phyloP scores from a whole-genome alignment of 2,329 filamentous ascomycete species.

The Hyphodiscus sp. region DNA sequence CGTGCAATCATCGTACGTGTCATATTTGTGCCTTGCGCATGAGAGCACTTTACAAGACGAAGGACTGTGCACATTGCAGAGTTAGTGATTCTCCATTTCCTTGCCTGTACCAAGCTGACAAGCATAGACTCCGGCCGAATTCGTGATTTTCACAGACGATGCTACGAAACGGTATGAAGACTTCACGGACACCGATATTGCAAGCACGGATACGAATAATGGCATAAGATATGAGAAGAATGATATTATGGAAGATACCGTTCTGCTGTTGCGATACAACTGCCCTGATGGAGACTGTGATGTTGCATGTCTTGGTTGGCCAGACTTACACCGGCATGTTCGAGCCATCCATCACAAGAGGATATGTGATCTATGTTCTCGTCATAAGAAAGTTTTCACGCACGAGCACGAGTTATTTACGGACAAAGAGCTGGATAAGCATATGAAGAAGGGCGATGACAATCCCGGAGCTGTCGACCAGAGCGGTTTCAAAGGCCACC shows the following conservation, averaged over 20 bases:
- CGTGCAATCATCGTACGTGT: constrained; percentile 94
- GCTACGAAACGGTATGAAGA: constrained; percentile 76
- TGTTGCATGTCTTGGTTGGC: constrained; percentile 77
- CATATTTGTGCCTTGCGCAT: constrained; percentile 91
- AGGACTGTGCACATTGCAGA: constrained; percentile 92
- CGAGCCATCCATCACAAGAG: constrained; percentile 75
- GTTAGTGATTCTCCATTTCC: constrained; percentile 43
- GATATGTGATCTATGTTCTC: constrained; percentile 85
- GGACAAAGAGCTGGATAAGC: constrained; percentile 69
- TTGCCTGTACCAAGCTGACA: constrained; percentile 33
- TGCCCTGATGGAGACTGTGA: constrained; percentile 83
- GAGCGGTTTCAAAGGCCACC: constrained; percentile 93
- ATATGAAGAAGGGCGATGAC: constrained; percentile 88
- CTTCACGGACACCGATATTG: constrained; percentile 68
- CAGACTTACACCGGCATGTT: constrained; percentile 75
- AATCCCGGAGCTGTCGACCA: constrained; percentile 84
- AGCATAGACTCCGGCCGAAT: constrained; percentile 58
- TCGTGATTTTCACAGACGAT: constrained; percentile 90
- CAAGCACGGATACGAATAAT: constrained; percentile 73
- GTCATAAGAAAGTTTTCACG: constrained; percentile 97
- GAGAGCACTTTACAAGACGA: constrained; percentile 91
- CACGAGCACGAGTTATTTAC: constrained; percentile 95
- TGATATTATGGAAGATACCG: constrained; percentile 86
- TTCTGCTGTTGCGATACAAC: constrained; percentile 85
- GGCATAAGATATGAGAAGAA: constrained; percentile 87